Conservation (phyloP, 192 early-diverging fungal genomes). For the Umbelopsis isabellina region DNA sequence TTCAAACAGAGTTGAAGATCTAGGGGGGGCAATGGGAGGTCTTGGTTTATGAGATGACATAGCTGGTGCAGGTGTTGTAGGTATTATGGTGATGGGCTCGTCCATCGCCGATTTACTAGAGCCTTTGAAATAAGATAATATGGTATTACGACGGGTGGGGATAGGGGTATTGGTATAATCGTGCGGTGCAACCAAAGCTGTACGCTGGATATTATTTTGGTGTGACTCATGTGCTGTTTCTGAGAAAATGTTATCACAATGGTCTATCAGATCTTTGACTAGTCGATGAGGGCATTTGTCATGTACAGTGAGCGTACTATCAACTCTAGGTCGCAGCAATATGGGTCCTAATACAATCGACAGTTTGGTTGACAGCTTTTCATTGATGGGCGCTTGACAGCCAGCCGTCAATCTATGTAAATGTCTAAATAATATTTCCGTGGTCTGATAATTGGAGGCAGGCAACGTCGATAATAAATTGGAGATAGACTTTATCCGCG, state of each 20-base stretch:
- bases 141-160: constrained; percentile 7
- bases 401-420: constrained; percentile 22
- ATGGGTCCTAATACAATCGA: constrained; percentile 50
- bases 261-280: constrained; percentile 51
- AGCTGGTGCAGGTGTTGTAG: neutral
- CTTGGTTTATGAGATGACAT: neutral
- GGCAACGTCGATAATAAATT: constrained; percentile 54
- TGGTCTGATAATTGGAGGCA: constrained; percentile 49
- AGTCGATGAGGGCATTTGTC: constrained; percentile 56
- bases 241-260: constrained; percentile 46
- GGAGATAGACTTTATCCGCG: constrained; percentile 46
- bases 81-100: neutral
- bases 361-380: constrained; percentile 35
- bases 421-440: constrained; percentile 44
- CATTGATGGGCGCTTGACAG: constrained; percentile 22
- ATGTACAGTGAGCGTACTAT: constrained; percentile 44
- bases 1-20: constrained; percentile 10
- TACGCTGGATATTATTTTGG: neutral
- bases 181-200: neutral
- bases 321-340: constrained; percentile 51
- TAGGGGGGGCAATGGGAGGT: constrained; percentile 5
- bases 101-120: neutral
- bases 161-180: neutral
- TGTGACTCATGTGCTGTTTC: constrained; percentile 27
- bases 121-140: neutral